Percentiles rank a stretch among this genome's conserved stretches.
phyloP scores from a whole-genome alignment of 2,329 filamentous ascomycete species.

The Exophiala dermatitidis region DNA sequence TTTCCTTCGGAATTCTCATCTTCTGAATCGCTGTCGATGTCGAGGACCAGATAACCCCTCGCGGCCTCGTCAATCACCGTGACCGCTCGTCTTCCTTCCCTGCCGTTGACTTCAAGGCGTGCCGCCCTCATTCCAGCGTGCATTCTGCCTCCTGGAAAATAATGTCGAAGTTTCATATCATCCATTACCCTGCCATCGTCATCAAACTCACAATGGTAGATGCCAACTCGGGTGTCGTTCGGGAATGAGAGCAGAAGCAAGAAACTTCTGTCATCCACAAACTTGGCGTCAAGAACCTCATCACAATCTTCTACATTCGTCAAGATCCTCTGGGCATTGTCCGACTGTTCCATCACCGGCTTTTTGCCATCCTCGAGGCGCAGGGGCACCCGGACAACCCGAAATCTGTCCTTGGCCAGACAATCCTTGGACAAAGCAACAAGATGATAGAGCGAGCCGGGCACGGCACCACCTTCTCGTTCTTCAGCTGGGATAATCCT shows the following conservation, averaged over 20 bases:
- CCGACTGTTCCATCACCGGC: slow-evolving; percentile 2
- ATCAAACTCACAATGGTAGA: slow-evolving; percentile 3
- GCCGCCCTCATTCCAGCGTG: slow-evolving; percentile 41
- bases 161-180: slow-evolving; percentile 38
- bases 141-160: slow-evolving; percentile 38
- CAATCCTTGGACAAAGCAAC: slow-evolving; percentile 3
- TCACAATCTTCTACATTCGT: slow-evolving; percentile 28
- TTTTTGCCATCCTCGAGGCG: slow-evolving; percentile 10
- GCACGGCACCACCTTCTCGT: neutral
- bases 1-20: slow-evolving; percentile 29
- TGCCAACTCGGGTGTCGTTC: slow-evolving; percentile 1
- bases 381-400: slow-evolving; percentile 2
- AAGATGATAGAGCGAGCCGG: slow-evolving; percentile 8
- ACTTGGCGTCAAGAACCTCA: slow-evolving; percentile 57
- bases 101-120: slow-evolving; percentile 49
- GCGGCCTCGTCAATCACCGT: slow-evolving; percentile 50
- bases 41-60: slow-evolving; percentile 50
- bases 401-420: slow-evolving; percentile 1
- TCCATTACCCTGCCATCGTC: slow-evolving; percentile 15
- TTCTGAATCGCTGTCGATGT: slow-evolving; percentile 41
- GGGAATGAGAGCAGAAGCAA: slow-evolving; percentile 49
- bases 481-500: slow-evolving; percentile 13
- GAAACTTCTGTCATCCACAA: slow-evolving; percentile 56
- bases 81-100: slow-evolving; percentile 46
- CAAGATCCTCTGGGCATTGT: neutral